Conservation (phyloP, 2,329 filamentous ascomycete genomes). For the Byssoonygena ceratinophila region DNA sequence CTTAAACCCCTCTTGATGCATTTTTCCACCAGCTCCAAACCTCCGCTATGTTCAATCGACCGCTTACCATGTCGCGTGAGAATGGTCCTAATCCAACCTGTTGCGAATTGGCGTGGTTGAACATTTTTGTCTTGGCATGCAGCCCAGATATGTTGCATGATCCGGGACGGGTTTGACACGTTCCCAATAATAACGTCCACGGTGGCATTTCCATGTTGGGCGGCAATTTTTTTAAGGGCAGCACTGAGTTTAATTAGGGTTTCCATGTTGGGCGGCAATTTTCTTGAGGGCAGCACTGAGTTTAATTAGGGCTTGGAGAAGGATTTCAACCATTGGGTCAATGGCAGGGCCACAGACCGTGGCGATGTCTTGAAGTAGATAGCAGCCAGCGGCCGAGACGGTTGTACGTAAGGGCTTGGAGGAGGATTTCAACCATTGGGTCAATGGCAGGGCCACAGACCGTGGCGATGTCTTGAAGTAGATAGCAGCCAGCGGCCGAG, state of each 20-base stretch:
- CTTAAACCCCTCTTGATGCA: conserved; percentile 78
- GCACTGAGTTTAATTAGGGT: conserved; percentile 80
- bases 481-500: conserved; percentile 71
- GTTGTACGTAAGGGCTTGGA: conserved; percentile 88
- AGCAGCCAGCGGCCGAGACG: conserved; percentile 75
- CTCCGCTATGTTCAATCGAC: conserved; percentile 73
- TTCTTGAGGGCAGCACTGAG: conserved; percentile 84
- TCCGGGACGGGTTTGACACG: conserved; percentile 65
- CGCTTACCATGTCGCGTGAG: conserved; percentile 61
- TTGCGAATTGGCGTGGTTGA: conserved; percentile 66
- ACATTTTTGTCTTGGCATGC: conserved; percentile 91
- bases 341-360: conserved; percentile 63
- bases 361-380: conserved; percentile 74
- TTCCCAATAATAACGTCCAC: conserved; percentile 72
- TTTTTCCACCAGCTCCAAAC: conserved; percentile 74
- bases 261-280: conserved; percentile 76
- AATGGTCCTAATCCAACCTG: conserved; percentile 74
- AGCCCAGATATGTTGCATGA: conserved; percentile 74
- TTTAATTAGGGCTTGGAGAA: conserved; percentile 83
- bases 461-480: conserved; percentile 74
- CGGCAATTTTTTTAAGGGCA: conserved; percentile 84
- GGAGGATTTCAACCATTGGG: conserved; percentile 75
- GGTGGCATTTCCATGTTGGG: conserved; percentile 68
- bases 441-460: conserved; percentile 70
- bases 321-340: conserved; percentile 79